Percentiles rank a stretch among this genome's conserved stretches.
phyloP scores from a whole-genome alignment of 1,139 yeast genomes.

The Taiozyma sp. region DNA sequence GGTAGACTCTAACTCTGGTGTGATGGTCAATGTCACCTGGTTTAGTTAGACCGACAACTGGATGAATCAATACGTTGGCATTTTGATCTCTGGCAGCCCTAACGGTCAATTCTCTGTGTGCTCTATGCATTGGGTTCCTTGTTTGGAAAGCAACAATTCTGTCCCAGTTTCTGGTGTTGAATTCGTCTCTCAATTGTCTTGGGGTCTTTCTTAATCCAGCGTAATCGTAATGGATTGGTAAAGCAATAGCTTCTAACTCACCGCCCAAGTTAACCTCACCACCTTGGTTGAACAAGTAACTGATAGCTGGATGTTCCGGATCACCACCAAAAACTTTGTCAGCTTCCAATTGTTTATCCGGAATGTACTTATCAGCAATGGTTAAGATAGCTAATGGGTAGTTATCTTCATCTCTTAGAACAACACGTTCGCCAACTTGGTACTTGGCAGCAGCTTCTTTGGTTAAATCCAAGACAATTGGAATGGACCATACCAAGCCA shows the following conservation, averaged over 20 bases:
- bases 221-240: slow-evolving; percentile 89
- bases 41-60: slow-evolving; percentile 94
- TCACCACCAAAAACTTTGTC: slow-evolving; percentile 90
- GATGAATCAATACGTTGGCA: slow-evolving; percentile 86
- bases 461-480: slow-evolving; percentile 81
- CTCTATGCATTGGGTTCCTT: slow-evolving; percentile 98
- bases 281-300: slow-evolving; percentile 64
- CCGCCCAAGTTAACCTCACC: slow-evolving; percentile 91
- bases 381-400: slow-evolving; percentile 76
- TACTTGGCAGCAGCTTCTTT: slow-evolving; percentile 44
- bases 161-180: slow-evolving; percentile 76
- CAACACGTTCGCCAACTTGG: slow-evolving; percentile 56
- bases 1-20: slow-evolving; percentile 93
- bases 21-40: slow-evolving; percentile 99
- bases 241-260: slow-evolving; percentile 70
- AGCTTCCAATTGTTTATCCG: slow-evolving; percentile 78
- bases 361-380: slow-evolving; percentile 72
- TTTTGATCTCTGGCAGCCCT: slow-evolving; percentile 82
- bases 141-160: slow-evolving; percentile 96
- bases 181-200: slow-evolving; percentile 81
- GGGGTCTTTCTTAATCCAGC: slow-evolving; percentile 86
- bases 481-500: slow-evolving; percentile 89
- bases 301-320: slow-evolving; percentile 92
- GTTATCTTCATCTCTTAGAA: slow-evolving; percentile 80
- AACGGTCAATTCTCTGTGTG: slow-evolving; percentile 92